Percentiles rank a stretch among this genome's conserved stretches.
phyloP scores from a whole-genome alignment of 768 basidiomycete species.

The Mycena rosella region DNA sequence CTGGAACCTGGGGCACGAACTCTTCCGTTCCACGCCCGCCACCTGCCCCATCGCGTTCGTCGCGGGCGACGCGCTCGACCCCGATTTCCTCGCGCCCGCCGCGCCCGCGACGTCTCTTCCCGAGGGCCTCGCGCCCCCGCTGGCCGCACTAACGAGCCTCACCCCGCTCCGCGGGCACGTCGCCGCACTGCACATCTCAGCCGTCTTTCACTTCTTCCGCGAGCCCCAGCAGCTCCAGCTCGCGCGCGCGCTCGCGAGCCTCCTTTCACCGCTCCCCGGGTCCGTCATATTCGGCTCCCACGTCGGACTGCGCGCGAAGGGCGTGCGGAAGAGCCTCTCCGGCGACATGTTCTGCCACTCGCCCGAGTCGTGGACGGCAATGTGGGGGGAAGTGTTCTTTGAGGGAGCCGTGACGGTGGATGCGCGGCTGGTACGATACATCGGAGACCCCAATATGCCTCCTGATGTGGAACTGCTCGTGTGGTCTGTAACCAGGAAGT shows the following conservation, averaged over 20 bases:
- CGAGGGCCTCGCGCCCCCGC: slow-evolving; percentile 33
- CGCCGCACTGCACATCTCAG: slow-evolving; percentile 58
- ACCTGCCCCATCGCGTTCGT: slow-evolving; percentile 69
- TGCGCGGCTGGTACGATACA: slow-evolving; percentile 33
- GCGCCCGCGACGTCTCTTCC: slow-evolving; percentile 38
- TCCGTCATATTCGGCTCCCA: slow-evolving; percentile 56
- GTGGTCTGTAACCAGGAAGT: slow-evolving; percentile 38
- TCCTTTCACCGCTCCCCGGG: slow-evolving; percentile 50
- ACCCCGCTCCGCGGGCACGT: slow-evolving; percentile 61
- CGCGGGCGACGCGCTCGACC: slow-evolving; percentile 66
- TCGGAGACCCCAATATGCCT: background rate
- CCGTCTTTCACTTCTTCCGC: slow-evolving; percentile 54
- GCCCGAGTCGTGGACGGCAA: slow-evolving; percentile 50
- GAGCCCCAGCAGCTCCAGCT: slow-evolving; percentile 48
- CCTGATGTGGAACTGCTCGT: background rate
- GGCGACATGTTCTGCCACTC: slow-evolving; percentile 56
- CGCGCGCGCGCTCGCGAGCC: slow-evolving; percentile 45
- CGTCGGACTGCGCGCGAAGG: slow-evolving; percentile 49
- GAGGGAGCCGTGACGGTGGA: slow-evolving; percentile 45
- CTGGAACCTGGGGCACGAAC: slow-evolving; percentile 73
- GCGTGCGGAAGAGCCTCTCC: slow-evolving; percentile 30
- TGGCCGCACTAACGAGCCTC: slow-evolving; percentile 53
- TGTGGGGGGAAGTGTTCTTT: slow-evolving; percentile 54
- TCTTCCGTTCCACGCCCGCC: slow-evolving; percentile 66
- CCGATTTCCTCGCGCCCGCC: slow-evolving; percentile 54